Base-by-base conservation (phyloP, 345 rosid species). In the Corchorus capsularis region DNA sequence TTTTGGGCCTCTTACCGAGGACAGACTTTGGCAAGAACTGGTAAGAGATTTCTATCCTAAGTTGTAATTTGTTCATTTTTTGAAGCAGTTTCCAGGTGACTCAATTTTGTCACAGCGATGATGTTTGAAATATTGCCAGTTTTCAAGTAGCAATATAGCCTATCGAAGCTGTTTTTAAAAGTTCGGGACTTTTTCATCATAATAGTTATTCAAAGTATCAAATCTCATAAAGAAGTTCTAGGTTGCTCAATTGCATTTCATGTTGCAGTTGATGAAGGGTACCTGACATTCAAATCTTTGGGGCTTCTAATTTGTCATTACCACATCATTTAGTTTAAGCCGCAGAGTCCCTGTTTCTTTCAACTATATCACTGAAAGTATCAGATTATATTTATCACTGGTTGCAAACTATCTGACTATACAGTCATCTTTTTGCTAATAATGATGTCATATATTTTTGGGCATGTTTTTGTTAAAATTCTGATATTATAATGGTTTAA, bases 1-100 rank as follows among this genome's bases (percentile, higher is more conserved):
- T 87, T 92, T 85, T 96, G 99, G 99, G 99, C 99, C 67, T 96
- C 99, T 66, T 96, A 96, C 79, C 93, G 99, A 34, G 99, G 93
- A 49, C 99, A 96, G 85, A 96, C 99, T 60, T 77, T 96, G 78
- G 98, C 99, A 49, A 88, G 99, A 80, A 96, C 99, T 66, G 98
- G 99, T 92, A 84, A 45, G 64, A 43, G 49, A 54, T 55, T 10
- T 55, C 19, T 32, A 19, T 55, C 6, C 61, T 63, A 27, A 27
- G 27, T 27, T 27, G 27, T 27, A 27, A 27, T 60, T 20, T 50
- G 17, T 66, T 54, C 37, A 43, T 46, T 14, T 59, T 49, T 35
- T 4, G 0, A 8, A 47, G 53, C 70, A 43, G 15, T 65, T 65
- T 65, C 70, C 53, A 2, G 16, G 17, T 6, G 1, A 45, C 69